Evolutionary conservation across 139 green algal species (phyloP), one percentile per base, ranked within the genome.

Genomic region (Chlamydomonas applanata): DNA sequence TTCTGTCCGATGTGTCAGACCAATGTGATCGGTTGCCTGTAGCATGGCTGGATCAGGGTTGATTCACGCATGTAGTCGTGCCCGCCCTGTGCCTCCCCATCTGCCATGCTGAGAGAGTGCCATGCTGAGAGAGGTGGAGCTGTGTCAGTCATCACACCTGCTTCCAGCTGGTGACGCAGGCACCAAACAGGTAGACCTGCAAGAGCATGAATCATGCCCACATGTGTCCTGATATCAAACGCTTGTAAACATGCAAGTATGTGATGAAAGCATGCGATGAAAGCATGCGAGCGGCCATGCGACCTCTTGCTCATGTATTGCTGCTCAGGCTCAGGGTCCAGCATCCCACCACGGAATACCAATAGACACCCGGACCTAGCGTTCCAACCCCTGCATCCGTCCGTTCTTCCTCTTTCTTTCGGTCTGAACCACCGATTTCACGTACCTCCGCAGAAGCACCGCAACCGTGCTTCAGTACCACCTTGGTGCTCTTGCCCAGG

Each of bases 121-220:
- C n/a, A n/a, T n/a, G n/a, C n/a, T n/a, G n/a, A n/a, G 40, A 11
- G 40, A 11, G 40, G 7, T 19, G 40, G 7, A 11, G 11, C 7
- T 11, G 40, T 49, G 4, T 11, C 59, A 29, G 3, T 36, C 4
- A 34, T 40, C 65, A 22, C 67, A 73, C 67, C 67, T 73, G 76
- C 79, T 91, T 97, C 93, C 94, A 99, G 14, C 87, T 95, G 4
- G 85, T 94, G 19, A 97, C 87, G 70, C 82, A 89, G 4, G 82
- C 95, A 32, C 96, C 96, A 80, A 91, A 96, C 40, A 98, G 83
- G 77, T 96, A 94, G 29, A 97, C 79, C 87, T 97, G 79, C 30
- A 24, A 0, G 3, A 22, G n/a, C 13, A 61, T 1, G 52, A 4
- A 78, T 64, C 19, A 40, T 35, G 30, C 40, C 30, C 19, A 65